Base-by-base conservation (phyloP, 805 yeast species). In the Lipomyces yamanashiensis region DNA sequence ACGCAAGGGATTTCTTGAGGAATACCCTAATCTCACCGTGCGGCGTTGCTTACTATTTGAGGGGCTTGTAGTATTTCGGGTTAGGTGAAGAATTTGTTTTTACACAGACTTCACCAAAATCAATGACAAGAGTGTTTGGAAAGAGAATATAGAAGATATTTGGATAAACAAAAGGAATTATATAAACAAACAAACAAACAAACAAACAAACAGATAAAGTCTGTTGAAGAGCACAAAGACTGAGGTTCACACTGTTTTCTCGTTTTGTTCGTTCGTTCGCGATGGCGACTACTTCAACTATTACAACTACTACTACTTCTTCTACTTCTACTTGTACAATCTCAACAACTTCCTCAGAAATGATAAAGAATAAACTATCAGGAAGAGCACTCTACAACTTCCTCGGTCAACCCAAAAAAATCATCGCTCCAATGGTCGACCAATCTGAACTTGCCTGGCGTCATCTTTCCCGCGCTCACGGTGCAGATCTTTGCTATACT, bases 371-470 rank as follows among this genome's bases (percentile, higher is more conserved):
- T 5, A 28, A 79, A 61, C 71, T 76, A 21, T 70, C 75, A 17
- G 98, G 98, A 0, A 80, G 96, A 64, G 85, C 83, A 54, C 81
- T 95, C 1, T 93, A 78, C 74, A 82, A 89, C 50, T 76, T 83
- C 13, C 79, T 93, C 15, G 95, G 95, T 0, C 71, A 77, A 23
- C 99, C 99, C 1, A 84, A 80, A 55, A 90, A 88, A 67, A 87
- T 95, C 33, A 95, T 95, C 21, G 99, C 98, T 2, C 99, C 99
- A 1, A 93, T 95, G 98, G 99, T 95, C 19, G 99, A 95, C 75
- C 98, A 92, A 70, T 87, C 93, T 2, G 99, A 95, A 73, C 81
- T 95, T 19, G 98, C 96, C 1, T 95, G 98, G 98, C 81, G 99
- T 68, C 82, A 90, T 17, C 78, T 95, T 15, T 89, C 96, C 2